Evolutionary conservation across 2,329 filamentous ascomycete species (phyloP).

Genomic region (Zymoseptoria brevis): DNA sequence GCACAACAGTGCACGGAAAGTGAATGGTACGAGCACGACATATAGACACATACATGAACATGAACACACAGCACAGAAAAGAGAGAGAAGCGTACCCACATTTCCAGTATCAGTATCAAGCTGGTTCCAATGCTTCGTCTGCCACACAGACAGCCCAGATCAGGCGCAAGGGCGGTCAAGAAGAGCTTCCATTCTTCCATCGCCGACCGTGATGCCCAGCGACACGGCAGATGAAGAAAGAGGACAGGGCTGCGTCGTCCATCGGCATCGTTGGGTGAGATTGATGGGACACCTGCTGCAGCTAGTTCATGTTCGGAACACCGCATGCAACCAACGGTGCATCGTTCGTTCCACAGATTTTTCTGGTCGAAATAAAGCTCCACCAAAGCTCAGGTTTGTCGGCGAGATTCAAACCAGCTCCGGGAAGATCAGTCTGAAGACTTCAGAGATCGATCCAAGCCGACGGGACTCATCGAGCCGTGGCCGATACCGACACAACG

Average conservation of each 20-base stretch:
- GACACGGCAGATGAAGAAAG: not conserved
- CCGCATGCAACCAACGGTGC: not conserved
- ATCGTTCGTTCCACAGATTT: not conserved
- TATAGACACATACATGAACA: not conserved
- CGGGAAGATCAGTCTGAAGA: not conserved
- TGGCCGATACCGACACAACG: too few species aligned
- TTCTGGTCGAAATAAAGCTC: not conserved
- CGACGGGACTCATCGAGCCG: too few species aligned
- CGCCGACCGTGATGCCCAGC: not conserved
- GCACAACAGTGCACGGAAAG: not conserved
- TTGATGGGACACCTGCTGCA: not conserved
- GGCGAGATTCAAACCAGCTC: not conserved
- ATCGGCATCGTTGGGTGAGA: not conserved
- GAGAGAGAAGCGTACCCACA: not conserved
- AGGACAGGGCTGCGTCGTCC: not conserved
- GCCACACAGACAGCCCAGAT: not conserved
- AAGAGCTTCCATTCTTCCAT: not conserved
- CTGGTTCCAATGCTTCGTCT: not conserved
- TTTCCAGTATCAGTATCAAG: too few species aligned
- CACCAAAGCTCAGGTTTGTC: not conserved
- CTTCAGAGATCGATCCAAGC: too few species aligned
- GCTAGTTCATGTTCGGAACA: not conserved
- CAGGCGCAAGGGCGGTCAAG: not conserved
- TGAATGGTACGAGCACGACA: not conserved
- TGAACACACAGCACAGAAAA: not conserved